These are phyloP conservation scores for Pseudozyma thailandica DNA, from an alignment of 1,284 basidiomycete species.

Conservation along the genomic window DNA sequence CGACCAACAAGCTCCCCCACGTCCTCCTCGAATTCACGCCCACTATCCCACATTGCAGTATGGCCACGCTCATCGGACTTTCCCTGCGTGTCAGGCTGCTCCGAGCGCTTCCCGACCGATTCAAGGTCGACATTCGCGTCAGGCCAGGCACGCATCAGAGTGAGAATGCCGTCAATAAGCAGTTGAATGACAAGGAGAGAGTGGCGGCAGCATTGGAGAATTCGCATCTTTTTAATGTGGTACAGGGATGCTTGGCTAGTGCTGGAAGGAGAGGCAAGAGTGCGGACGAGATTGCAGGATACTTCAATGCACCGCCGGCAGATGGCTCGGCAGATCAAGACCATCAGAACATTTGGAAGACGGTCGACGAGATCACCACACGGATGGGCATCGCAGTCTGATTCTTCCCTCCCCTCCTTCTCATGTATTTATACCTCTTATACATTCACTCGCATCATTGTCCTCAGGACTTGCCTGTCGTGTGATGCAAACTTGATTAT, in stretches of 20 bases:
- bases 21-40: conserved; percentile 79
- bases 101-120: conserved; percentile 87
- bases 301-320: conserved; percentile 22
- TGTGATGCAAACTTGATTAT: neutral
- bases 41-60: conserved; percentile 96
- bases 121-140: conserved; percentile 93
- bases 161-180: conserved; percentile 95
- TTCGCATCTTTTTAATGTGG: conserved; percentile 82
- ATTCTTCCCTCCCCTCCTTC: neutral
- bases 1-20: conserved; percentile 66
- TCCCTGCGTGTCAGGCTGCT: conserved; percentile 91
- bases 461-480: neutral
- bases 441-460: neutral
- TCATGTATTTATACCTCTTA: neutral
- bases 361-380: conserved; percentile 43
- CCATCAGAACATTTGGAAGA: conserved; percentile 45
- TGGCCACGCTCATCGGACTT: conserved; percentile 96
- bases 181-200: conserved; percentile 97
- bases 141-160: conserved; percentile 95
- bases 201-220: conserved; percentile 98
- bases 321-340: conserved; percentile 16
- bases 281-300: conserved; percentile 32
- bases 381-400: conserved; percentile 41
- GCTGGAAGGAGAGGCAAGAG: conserved; percentile 69
- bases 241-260: conserved; percentile 83